phyloP scores from a whole-genome alignment of 75 land plant genomes.

The Ceratopteris richardii region DNA sequence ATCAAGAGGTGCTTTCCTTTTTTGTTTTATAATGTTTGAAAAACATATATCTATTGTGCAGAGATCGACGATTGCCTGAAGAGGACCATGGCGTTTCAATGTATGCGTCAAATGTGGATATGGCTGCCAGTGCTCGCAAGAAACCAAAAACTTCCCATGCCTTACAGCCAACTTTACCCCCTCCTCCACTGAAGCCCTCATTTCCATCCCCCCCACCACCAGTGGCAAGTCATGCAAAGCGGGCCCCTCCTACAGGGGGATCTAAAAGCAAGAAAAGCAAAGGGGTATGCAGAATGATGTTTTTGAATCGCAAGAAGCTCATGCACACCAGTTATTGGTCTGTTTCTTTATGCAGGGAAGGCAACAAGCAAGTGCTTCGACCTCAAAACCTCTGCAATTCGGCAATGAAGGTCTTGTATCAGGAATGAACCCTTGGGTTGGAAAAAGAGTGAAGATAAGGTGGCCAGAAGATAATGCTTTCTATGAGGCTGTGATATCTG shows the following conservation, averaged over 20 bases:
- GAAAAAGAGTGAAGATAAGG: slow-evolving; percentile 62
- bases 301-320: background rate
- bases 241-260: slow-evolving; percentile 32
- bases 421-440: slow-evolving; percentile 46
- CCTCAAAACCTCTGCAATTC: background rate
- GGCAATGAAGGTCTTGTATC: slow-evolving; percentile 14
- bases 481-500: slow-evolving; percentile 80
- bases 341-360: slow-evolving; percentile 18
- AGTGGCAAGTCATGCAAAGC: slow-evolving; percentile 20
- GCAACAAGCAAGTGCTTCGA: slow-evolving; percentile 4
- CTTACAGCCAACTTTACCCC: slow-evolving; percentile 45
- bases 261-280: slow-evolving; percentile 59
- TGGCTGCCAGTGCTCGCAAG: slow-evolving; percentile 74
- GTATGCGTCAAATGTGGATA: slow-evolving; percentile 47
- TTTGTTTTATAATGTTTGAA: too few species aligned
- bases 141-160: slow-evolving; percentile 61
- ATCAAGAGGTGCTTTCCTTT: slow-evolving; percentile 5
- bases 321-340: background rate
- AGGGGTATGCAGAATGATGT: slow-evolving; percentile 26
- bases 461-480: slow-evolving; percentile 94
- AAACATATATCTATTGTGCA: background rate
- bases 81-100: slow-evolving; percentile 26
- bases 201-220: slow-evolving; percentile 53
- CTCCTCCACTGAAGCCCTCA: slow-evolving; percentile 31
- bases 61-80: slow-evolving; percentile 35